Evolutionary conservation across 1,284 basidiomycete species (phyloP), one percentile per base, ranked within the genome.

Genomic region (Testicularia cyperi): DNA sequence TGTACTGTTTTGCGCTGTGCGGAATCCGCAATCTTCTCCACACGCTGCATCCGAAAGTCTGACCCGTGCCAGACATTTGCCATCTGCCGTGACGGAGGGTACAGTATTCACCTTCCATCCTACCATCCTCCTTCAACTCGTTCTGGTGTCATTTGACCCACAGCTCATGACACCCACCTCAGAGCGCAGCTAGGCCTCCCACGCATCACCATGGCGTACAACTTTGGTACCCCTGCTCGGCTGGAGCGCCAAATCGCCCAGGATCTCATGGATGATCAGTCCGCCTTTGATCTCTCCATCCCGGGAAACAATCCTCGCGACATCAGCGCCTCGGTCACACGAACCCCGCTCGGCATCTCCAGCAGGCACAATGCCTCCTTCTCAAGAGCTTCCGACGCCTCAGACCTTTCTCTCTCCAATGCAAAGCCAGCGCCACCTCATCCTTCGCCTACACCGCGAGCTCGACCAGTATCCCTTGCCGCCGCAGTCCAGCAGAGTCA

Each of bases 201-300:
- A 18, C 19, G n/a, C 21, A 30, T 21, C 23, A 9, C 12, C 24
- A 26, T 12, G 3, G 18, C 34, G 5, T 14, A 25, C 23, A 8
- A 63, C 40, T 63, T 63, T 25, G 60, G 54, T 14, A 63, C 60
- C 8, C 60, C 60, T 6, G 54, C 60, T 42, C 53, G 60, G 16
- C 49, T 63, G 6, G 60, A 63, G 60, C 54, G 60, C 29, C 60
- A 63, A 37, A 63, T 63, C 16, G 60, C 60, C 18, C 60, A 63
- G 23, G 54, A 63, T 23, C 54, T 63, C 18, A 37, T 63, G 40
- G 44, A 48, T 13, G 52, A 48, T 12, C 60, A 63, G 27, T 63
- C 60, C 38, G 60, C 57, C n/a, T 52, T 63, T 24, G 60, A 63
- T 24, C 53, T 63, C 29, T 63, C 60, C 7, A 30, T 63, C 15